Evolutionary conservation across 176 grass and related monocot genomes (phyloP).

Genomic region (Neostapfia colusana): DNA sequence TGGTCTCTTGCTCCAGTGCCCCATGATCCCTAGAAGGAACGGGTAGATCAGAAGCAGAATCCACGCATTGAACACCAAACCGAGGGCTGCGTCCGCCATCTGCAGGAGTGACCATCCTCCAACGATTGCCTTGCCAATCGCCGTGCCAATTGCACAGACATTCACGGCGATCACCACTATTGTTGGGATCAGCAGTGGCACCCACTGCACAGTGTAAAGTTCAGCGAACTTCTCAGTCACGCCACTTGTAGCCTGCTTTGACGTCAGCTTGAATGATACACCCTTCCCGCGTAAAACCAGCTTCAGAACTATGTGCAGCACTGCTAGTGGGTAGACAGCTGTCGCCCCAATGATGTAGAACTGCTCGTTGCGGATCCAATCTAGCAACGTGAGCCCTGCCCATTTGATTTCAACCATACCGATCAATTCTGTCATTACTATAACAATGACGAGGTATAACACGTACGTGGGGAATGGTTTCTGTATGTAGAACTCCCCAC

Average conservation of each 20-base stretch:
- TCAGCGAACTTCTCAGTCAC: slow-evolving; percentile 49
- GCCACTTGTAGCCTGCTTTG: slow-evolving; percentile 38
- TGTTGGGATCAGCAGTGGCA: slow-evolving; percentile 36
- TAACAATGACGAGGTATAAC: slow-evolving; percentile 42
- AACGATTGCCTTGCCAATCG: slow-evolving; percentile 43
- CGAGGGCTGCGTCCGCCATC: slow-evolving; percentile 42
- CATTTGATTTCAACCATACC: slow-evolving; percentile 51
- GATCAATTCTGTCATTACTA: slow-evolving; percentile 40
- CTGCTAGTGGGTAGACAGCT: slow-evolving; percentile 49
- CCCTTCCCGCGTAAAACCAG: slow-evolving; percentile 42
- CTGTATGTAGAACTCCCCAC: slow-evolving; percentile 53
- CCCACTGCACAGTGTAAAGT: slow-evolving; percentile 43
- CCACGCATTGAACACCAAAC: slow-evolving; percentile 50
- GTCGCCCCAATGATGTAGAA: slow-evolving; percentile 61
- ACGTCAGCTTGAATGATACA: slow-evolving; percentile 52
- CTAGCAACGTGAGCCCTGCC: slow-evolving; percentile 47
- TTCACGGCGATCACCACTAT: slow-evolving; percentile 44
- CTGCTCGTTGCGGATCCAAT: slow-evolving; percentile 60
- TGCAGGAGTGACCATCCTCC: slow-evolving; percentile 51
- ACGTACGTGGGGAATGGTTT: slow-evolving; percentile 57
- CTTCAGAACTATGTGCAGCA: slow-evolving; percentile 50
- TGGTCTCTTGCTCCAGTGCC: slow-evolving; percentile 51
- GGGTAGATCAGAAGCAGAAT: slow-evolving; percentile 52
- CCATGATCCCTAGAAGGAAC: slow-evolving; percentile 43
- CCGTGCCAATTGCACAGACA: slow-evolving; percentile 28